Base-by-base conservation (phyloP, 495 filamentous ascomycete species). In the Talaromyces borbonicus region DNA sequence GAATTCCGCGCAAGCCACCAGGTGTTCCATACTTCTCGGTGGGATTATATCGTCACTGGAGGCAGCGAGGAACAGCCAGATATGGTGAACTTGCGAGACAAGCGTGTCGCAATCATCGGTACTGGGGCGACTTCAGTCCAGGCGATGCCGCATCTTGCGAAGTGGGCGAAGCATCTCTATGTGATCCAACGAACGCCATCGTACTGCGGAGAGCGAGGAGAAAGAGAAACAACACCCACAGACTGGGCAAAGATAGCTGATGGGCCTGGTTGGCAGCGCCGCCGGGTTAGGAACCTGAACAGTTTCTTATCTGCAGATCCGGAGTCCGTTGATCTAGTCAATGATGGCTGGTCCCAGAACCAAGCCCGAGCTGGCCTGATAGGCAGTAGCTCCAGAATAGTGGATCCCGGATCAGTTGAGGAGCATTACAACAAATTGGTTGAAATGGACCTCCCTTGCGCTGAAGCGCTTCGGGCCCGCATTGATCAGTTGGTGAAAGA, bases 121-220 rank as follows among this genome's bases (percentile, higher is more conserved):
- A 75, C 71, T 0, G 74, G 73, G 1, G 57, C 71, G 5, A 68
- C 66, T 4, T 64, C 63, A 2, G 53, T 77, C 1, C 72, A 78
- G 47, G 52, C 61, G 3, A 52, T 65, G 1, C 61, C 61, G n/a
- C 44, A 57, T 1, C 55, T 65, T 9, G 69, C 66, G 1, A 50
- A 52, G 29, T 57, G 57, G 39, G 60, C 54, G 0, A 55, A 48
- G 6, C 42, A 62, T 16, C 52, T 74, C 8, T 63, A 60, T n/a
- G 68, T 76, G 1, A 65, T 73, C 44, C 71, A 76, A 46, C 61
- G 73, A 0, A 74, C 72, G 1, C 74, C 77, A 16, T 65, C 77
- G 0, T 46, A 66, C 0, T 71, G 82, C 3, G 68, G 65, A 43
- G 14, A 18, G 25, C 75, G 75, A 16, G 60, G 61, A 2, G 67